Evolutionary conservation across 129 eudicot species (phyloP).

Genomic region (Ambrosia artemisiifolia): DNA sequence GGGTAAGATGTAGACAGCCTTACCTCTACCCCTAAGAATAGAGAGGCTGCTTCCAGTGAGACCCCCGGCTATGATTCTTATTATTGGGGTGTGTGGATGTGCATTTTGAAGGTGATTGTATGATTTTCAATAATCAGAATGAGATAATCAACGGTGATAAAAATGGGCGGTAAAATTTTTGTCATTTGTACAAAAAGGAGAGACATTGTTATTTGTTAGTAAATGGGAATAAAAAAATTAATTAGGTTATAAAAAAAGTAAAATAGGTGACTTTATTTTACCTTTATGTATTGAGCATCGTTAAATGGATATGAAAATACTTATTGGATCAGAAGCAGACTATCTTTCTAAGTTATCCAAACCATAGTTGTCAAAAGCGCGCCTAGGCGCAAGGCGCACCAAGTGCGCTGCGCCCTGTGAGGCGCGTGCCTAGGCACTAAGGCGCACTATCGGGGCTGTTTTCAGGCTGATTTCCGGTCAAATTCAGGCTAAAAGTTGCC

Average conservation of each 20-base stretch:
- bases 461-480: too few relatives aligned
- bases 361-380: too few relatives aligned
- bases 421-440: too few relatives aligned
- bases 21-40: too few relatives aligned
- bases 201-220: not conserved
- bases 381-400: too few relatives aligned
- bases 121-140: not conserved
- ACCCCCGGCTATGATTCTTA: too few relatives aligned
- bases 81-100: not conserved
- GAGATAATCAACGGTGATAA: not conserved
- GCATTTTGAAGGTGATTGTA: not conserved
- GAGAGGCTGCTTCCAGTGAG: too few relatives aligned
- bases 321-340: not conserved
- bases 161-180: not conserved
- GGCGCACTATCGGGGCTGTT: too few relatives aligned
- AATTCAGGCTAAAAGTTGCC: too few relatives aligned
- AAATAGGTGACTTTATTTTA: not conserved
- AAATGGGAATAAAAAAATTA: not conserved
- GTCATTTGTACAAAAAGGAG: not conserved
- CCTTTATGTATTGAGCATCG: not conserved
- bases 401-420: too few relatives aligned
- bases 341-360: not conserved
- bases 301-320: not conserved
- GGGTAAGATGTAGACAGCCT: too few relatives aligned
- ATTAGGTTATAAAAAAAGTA: not conserved